These are phyloP conservation scores for Leccinum barrowsii DNA, from an alignment of 768 basidiomycete species.

Conservation along the genomic window DNA sequence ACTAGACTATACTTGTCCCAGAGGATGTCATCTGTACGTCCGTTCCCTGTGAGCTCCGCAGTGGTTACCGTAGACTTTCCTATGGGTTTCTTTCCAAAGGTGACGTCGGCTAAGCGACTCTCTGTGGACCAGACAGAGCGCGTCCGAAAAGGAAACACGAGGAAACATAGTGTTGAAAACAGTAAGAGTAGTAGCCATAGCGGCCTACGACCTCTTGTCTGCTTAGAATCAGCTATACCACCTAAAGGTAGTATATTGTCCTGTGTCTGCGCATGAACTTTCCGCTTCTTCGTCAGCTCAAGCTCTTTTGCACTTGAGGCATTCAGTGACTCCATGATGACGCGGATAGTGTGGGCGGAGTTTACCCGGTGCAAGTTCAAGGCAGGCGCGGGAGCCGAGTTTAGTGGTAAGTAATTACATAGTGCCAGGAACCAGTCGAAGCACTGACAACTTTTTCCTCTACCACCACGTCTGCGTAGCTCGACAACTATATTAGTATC, in stretches of 20 bases:
- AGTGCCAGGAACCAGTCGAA: no score
- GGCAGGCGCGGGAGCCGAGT: no score
- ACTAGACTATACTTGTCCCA: slow-evolving; percentile 75
- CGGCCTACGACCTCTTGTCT: slow-evolving; percentile 2
- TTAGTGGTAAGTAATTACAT: no score
- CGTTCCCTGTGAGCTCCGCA: slow-evolving; percentile 24
- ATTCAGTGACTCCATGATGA: background rate
- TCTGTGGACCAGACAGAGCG: background rate
- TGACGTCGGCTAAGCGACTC: background rate
- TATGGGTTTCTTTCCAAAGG: background rate
- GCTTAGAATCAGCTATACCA: background rate
- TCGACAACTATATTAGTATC: no score
- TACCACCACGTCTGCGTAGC: no score
- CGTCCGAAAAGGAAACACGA: slow-evolving; percentile 11
- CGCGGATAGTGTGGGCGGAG: background rate
- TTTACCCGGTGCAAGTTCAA: background rate
- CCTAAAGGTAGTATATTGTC: slow-evolving; percentile 2
- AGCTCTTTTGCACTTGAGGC: background rate
- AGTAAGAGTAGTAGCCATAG: slow-evolving; percentile 14
- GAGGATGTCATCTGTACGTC: slow-evolving; percentile 37
- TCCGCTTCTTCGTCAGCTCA: background rate
- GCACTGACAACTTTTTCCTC: no score
- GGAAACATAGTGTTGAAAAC: slow-evolving; percentile 16
- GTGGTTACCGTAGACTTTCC: slow-evolving; percentile 2
- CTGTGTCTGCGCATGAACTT: background rate